Conservation (phyloP, 768 basidiomycete genomes). For the Antrodiella citrinella region DNA sequence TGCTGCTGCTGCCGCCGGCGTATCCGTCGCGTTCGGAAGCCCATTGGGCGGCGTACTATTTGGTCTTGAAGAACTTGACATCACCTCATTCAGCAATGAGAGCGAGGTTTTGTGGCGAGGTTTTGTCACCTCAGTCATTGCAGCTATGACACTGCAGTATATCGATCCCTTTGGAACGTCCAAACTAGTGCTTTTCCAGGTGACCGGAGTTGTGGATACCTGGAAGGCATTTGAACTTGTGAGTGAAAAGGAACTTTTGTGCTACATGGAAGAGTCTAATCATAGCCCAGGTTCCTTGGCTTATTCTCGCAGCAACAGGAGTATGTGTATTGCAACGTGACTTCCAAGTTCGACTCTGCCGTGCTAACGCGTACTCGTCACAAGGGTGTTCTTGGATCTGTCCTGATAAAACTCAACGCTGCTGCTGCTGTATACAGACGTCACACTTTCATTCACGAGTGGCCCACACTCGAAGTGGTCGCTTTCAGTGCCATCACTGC, state of each 20-base stretch:
- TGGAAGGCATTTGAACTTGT: conserved; percentile 74
- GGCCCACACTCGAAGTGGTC: conserved; percentile 61
- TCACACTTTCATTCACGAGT: conserved; percentile 45
- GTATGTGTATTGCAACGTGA: conserved; percentile 31
- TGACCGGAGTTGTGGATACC: conserved; percentile 45
- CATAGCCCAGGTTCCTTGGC: conserved; percentile 55
- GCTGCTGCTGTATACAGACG: conserved; percentile 53
- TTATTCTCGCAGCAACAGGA: conserved; percentile 53
- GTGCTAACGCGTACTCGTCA: no score
- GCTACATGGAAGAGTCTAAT: background rate
- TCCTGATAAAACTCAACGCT: conserved; percentile 61
- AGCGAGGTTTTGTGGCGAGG: conserved; percentile 78
- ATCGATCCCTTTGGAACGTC: conserved; percentile 82
- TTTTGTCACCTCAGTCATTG: conserved; percentile 86
- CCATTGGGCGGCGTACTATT: conserved; percentile 83
- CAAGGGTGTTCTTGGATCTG: conserved; percentile 53
- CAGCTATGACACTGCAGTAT: conserved; percentile 76
- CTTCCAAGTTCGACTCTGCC: no score
- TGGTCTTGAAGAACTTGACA: conserved; percentile 72
- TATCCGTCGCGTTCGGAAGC: conserved; percentile 84
- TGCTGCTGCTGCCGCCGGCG: conserved; percentile 79
- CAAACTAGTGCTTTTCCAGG: conserved; percentile 76
- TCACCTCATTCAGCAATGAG: conserved; percentile 47
- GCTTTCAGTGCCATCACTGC: conserved; percentile 57
- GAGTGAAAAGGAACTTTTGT: conserved; percentile 10